A percentile compares a stretch with the other conserved stretches of the same genome.
Conservation (phyloP, 768 basidiomycete species). For the Russula dissimulans region DNA sequence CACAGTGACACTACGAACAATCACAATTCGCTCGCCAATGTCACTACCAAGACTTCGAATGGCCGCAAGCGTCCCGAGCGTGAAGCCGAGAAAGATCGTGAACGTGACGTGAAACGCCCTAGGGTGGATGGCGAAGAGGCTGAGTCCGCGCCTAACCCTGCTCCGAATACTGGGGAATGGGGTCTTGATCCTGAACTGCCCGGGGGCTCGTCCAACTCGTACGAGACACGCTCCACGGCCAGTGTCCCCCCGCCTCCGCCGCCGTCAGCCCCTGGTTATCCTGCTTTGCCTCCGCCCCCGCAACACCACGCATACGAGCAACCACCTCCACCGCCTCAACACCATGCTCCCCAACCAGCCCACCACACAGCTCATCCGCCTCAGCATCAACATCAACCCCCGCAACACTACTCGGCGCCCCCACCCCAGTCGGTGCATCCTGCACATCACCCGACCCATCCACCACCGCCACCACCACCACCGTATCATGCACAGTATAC, state of each 20-base stretch:
- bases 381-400: constrained; percentile 14
- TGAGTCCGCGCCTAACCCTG: constrained; percentile 4
- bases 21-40: constrained; percentile 14
- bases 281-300: neutral
- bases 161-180: constrained; percentile 17
- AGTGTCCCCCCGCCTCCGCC: constrained; percentile 14
- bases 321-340: constrained; percentile 14
- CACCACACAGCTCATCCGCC: constrained; percentile 6
- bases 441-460: constrained; percentile 10
- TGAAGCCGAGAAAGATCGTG: constrained; percentile 19
- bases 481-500: constrained; percentile 8
- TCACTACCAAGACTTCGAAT: constrained; percentile 6
- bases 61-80: constrained; percentile 16
- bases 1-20: constrained; percentile 14
- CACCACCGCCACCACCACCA: constrained; percentile 9
- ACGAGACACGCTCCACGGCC: constrained; percentile 12
- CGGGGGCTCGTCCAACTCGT: constrained; percentile 6
- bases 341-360: constrained; percentile 9
- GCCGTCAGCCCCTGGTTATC: constrained; percentile 11
- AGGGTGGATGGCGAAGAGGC: constrained; percentile 16
- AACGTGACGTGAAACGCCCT: constrained; percentile 15
- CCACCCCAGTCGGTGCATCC: constrained; percentile 17
- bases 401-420: constrained; percentile 9
- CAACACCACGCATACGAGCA: constrained; percentile 12
- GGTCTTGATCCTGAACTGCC: constrained; percentile 17